phyloP scores from a whole-genome alignment of 2,329 filamentous ascomycete genomes.

The Scytalidium lignicola region DNA sequence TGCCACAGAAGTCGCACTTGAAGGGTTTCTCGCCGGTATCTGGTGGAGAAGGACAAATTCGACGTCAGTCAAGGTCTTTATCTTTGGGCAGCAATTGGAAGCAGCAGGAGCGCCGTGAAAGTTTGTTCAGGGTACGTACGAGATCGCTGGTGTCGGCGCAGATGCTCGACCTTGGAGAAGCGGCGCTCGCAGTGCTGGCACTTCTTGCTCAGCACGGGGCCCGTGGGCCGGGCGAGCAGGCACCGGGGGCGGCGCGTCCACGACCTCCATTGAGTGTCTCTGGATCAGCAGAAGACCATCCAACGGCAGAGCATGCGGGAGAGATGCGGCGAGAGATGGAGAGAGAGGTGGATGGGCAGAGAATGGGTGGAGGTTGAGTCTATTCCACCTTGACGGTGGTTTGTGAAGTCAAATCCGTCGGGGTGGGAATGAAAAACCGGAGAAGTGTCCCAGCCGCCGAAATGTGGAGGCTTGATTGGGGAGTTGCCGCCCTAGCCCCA shows the following conservation, averaged over 20 bases:
- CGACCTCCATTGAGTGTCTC: neutral
- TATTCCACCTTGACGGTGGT: too few species aligned
- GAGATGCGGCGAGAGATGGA: too few species aligned
- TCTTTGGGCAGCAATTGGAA: constrained; percentile 15
- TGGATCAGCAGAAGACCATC: neutral
- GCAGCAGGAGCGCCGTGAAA: constrained; percentile 1
- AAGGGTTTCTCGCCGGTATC: constrained; percentile 51
- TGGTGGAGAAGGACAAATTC: constrained; percentile 16
- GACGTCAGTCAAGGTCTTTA: neutral
- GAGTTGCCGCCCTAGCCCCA: too few species aligned
- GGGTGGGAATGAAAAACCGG: too few species aligned
- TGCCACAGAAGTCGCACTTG: constrained; percentile 47
- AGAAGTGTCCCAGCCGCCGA: too few species aligned
- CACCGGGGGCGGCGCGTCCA: neutral
- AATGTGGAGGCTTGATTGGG: too few species aligned
- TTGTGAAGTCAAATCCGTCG: too few species aligned
- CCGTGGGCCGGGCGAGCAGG: constrained; percentile 7
- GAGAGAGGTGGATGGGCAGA: too few species aligned
- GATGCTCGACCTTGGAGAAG: constrained; percentile 51
- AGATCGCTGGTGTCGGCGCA: constrained; percentile 49
- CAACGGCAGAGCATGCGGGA: neutral
- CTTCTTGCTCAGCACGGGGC: constrained; percentile 34
- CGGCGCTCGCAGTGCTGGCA: constrained; percentile 45
- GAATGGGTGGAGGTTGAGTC: too few species aligned
- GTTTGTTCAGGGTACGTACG: constrained; percentile 34